phyloP scores from a whole-genome alignment of 2,329 filamentous ascomycete genomes.

The Penicillium fuscoglaucum region DNA sequence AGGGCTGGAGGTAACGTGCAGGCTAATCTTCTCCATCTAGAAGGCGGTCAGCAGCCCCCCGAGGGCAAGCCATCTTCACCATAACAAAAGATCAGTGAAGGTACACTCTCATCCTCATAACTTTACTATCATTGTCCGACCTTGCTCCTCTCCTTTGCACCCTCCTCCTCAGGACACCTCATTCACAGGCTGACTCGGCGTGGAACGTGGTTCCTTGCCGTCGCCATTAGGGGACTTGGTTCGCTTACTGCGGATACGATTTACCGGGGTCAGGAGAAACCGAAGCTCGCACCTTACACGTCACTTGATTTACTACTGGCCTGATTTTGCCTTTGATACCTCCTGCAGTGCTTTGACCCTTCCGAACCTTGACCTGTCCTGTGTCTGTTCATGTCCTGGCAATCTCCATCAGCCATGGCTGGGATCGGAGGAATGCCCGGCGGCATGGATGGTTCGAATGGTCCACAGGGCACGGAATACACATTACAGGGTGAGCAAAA shows the following conservation, averaged over 20 bases:
- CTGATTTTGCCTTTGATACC: slow-evolving; percentile 1
- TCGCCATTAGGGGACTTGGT: slow-evolving; percentile 19
- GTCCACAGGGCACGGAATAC: slow-evolving; percentile 66
- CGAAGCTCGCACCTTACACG: slow-evolving; percentile 16
- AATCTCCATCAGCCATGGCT: slow-evolving; percentile 64
- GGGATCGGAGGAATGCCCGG: slow-evolving; percentile 56
- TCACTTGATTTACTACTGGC: slow-evolving; percentile 2
- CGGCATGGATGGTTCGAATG: slow-evolving; percentile 45
- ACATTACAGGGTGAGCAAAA: slow-evolving; percentile 64
- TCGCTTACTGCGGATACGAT: slow-evolving; percentile 24
- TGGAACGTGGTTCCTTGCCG: slow-evolving; percentile 20
- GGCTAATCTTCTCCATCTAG: slow-evolving; percentile 8
- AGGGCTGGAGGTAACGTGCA: neutral
- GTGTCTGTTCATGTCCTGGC: slow-evolving; percentile 63
- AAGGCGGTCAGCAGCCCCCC: slow-evolving; percentile 22
- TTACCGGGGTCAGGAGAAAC: slow-evolving; percentile 27
- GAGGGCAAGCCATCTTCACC: slow-evolving; percentile 18
- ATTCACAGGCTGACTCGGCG: slow-evolving; percentile 15
- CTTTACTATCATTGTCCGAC: slow-evolving; percentile 14
- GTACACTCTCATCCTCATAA: slow-evolving; percentile 15
- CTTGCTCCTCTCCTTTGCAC: slow-evolving; percentile 8
- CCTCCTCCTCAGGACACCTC: neutral
- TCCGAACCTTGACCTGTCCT: neutral
- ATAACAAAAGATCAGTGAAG: slow-evolving; percentile 27
- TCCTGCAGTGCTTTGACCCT: neutral